A percentile compares a stretch with the other conserved stretches of the same genome.
Conservation (phyloP, 345 rosid species). For the Theobroma cacao region DNA sequence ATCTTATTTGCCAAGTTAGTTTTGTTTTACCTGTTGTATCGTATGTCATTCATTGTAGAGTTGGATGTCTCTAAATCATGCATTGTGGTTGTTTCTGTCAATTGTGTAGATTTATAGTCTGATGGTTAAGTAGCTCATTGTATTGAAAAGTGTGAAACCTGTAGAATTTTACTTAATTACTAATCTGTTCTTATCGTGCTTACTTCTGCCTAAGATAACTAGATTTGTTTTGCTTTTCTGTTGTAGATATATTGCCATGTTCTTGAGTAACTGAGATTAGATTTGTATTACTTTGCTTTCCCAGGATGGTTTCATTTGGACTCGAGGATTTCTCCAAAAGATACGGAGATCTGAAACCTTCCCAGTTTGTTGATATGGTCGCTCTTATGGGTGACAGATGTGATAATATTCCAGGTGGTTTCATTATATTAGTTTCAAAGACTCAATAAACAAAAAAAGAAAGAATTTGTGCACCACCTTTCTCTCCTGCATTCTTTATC, state of each 20-base stretch:
- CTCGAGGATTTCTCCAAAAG: slow-evolving; percentile 84
- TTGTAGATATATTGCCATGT: neutral
- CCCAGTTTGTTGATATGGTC: slow-evolving; percentile 83
- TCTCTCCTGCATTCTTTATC: neutral
- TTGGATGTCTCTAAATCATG: neutral
- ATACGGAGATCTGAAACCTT: slow-evolving; percentile 68
- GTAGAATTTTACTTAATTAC: neutral
- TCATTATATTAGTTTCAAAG: neutral
- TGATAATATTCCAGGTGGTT: slow-evolving; percentile 89
- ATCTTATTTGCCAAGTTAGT: neutral
- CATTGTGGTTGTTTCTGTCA: neutral
- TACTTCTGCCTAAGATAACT: neutral
- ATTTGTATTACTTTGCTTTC: slow-evolving; percentile 22
- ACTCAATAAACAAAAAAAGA: neutral
- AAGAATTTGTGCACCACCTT: neutral
- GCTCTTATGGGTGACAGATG: slow-evolving; percentile 81
- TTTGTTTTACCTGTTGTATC: neutral
- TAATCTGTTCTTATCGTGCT: neutral
- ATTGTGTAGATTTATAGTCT: neutral
- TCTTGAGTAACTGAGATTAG: neutral
- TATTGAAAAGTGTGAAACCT: neutral
- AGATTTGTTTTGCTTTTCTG: neutral
- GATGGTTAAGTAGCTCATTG: neutral
- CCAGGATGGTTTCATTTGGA: slow-evolving; percentile 93
- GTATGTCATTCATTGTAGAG: neutral